Conservation (phyloP, 495 filamentous ascomycete species). For the Neurospora sp. region DNA sequence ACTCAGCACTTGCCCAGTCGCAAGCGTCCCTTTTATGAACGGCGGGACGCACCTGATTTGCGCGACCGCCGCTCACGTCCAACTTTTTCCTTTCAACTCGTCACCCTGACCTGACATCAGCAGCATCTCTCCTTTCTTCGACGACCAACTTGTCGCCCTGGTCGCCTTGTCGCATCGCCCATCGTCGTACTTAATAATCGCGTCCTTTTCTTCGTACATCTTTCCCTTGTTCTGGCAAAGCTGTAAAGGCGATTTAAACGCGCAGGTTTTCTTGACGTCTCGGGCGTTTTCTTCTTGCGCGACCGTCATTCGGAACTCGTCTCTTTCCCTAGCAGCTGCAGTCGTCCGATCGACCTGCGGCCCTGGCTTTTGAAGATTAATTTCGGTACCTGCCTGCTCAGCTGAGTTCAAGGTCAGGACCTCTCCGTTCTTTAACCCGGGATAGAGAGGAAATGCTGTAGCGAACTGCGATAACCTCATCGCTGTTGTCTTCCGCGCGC, state of each 20-base stretch:
- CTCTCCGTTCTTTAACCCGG: background rate
- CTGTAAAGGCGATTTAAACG: slow-evolving; percentile 13
- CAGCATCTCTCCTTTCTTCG: background rate
- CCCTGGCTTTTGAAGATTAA: background rate
- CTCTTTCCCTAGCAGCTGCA: slow-evolving; percentile 8
- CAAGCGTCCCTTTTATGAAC: background rate
- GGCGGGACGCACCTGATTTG: slow-evolving; percentile 34
- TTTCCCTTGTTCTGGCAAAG: background rate
- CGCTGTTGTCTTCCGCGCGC: background rate
- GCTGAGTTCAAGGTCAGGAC: background rate
- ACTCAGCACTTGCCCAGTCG: background rate
- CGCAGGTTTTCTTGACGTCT: slow-evolving; percentile 3
- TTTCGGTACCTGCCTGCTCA: background rate
- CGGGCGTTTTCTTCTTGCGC: slow-evolving; percentile 6
- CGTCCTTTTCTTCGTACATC: slow-evolving; percentile 1
- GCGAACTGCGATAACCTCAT: background rate
- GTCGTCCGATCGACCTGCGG: slow-evolving; percentile 4
- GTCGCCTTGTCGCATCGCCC: background rate
- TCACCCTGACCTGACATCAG: background rate
- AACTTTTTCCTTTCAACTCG: slow-evolving; percentile 24
- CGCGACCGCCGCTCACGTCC: slow-evolving; percentile 6
- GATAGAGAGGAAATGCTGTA: background rate
- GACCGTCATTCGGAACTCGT: slow-evolving; percentile 4
- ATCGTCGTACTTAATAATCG: background rate
- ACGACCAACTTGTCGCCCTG: background rate